Conservation (phyloP, 176 grass and related monocot genomes). For the Carex cristatella region DNA sequence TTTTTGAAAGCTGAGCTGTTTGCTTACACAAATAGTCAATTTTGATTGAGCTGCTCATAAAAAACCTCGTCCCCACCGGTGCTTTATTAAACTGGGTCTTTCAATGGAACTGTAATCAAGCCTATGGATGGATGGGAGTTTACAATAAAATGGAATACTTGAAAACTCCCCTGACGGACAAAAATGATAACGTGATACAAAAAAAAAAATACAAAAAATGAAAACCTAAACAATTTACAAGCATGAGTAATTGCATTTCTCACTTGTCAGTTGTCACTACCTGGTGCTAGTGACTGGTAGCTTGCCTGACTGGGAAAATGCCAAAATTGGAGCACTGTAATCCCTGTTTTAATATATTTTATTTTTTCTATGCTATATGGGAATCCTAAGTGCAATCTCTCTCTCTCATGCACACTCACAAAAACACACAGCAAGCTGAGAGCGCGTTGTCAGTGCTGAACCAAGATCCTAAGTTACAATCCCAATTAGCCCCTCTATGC, state of each 20-base stretch:
- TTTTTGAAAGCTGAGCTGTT: too few species aligned
- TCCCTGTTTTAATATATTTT: background rate
- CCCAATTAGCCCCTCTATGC: conserved; percentile 52
- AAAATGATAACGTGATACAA: background rate
- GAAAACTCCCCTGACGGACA: background rate
- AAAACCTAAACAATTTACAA: background rate
- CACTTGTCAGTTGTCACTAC: background rate
- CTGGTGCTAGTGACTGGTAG: background rate
- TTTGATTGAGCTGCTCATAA: too few species aligned
- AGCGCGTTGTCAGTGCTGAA: conserved; percentile 64
- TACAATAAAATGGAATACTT: background rate
- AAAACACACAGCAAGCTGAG: conserved; percentile 68
- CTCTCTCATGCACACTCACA: background rate
- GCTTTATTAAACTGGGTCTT: background rate
- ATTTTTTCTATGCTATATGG: background rate
- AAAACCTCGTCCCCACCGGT: too few species aligned
- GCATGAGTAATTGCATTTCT: background rate
- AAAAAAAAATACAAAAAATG: background rate
- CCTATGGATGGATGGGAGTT: background rate
- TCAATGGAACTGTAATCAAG: background rate
- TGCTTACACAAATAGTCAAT: too few species aligned
- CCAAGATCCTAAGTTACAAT: conserved; percentile 64
- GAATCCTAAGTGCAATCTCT: background rate
- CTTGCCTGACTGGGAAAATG: background rate
- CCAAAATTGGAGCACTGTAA: background rate